Evolutionary conservation across 1,139 yeast genomes (phyloP).

Genomic region (Pichia sp.): DNA sequence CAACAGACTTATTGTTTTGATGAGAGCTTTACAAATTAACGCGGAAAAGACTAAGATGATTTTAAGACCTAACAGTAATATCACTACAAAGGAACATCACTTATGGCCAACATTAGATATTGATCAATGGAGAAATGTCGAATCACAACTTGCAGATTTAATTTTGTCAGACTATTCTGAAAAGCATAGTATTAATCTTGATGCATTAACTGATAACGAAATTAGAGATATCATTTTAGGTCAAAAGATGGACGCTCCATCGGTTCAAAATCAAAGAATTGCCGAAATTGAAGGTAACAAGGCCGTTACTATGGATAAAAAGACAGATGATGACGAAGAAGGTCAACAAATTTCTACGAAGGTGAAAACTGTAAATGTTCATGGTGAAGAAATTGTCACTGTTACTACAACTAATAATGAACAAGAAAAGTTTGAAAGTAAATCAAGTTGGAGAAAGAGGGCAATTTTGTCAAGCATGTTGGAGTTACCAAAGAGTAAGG

Average conservation of each 20-base stretch:
- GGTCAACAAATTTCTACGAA: constrained; percentile 68
- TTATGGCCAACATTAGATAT: constrained; percentile 90
- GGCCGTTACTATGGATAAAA: constrained; percentile 12
- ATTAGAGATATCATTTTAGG: constrained; percentile 93
- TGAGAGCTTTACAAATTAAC: constrained; percentile 78
- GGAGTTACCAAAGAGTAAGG: constrained; percentile 72
- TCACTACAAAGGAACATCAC: constrained; percentile 73
- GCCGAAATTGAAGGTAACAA: constrained; percentile 68
- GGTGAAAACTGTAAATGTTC: constrained; percentile 84
- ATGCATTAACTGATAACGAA: constrained; percentile 89
- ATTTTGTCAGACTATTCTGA: constrained; percentile 83
- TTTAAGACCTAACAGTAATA: constrained; percentile 70
- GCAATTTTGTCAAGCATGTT: constrained; percentile 79
- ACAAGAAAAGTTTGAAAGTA: constrained; percentile 78
- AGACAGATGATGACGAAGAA: constrained; percentile 31
- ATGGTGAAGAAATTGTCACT: constrained; percentile 94
- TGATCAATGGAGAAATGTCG: constrained; percentile 93
- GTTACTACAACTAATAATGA: constrained; percentile 92
- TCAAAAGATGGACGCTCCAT: constrained; percentile 90
- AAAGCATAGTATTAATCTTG: constrained; percentile 81
- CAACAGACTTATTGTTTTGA: constrained; percentile 74
- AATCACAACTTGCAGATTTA: constrained; percentile 82
- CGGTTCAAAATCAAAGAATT: constrained; percentile 73
- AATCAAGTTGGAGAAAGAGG: constrained; percentile 88
- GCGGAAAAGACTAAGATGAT: constrained; percentile 76